Evolutionary conservation across 257 asterid genomes (phyloP), one percentile per base, ranked within the genome.

Genomic region (Echites panduratus): DNA sequence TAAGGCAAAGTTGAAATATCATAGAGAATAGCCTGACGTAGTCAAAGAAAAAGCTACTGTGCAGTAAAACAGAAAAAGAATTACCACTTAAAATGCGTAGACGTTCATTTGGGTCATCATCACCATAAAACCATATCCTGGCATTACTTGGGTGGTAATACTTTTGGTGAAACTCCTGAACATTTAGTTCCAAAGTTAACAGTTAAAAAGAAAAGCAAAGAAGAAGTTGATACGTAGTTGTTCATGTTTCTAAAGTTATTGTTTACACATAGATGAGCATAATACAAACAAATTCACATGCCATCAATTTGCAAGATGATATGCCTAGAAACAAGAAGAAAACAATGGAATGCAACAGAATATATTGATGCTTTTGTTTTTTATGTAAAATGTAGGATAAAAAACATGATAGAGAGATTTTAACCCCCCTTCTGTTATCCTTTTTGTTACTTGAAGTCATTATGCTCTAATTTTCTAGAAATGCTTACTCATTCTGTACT

Each of bases 61-160:
- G 67, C 47, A 5, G 29, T 16, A 17, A 62, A 62, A 62, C 13
- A 19, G 35, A 41, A 67, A 67, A 45, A 52, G 58, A 5, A 52
- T 4, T 79, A 95, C 99, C 98, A 74, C 98, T 91, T 87, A 92
- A 82, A 77, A 92, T 82, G 38, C 89, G 95, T 27, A 95, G 85
- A 69, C 98, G 88, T 71, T 95, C 97, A 84, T 80, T 90, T 58
- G 98, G 88, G 76, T 95, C 95, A 72, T 95, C 99, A 24, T 95
- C 97, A 66, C 99, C 99, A 73, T 95, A 95, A 83, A 95, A 91
- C 99, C 99, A 95, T 77, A 95, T 92, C 85, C 92, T 89, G 67
- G 99, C 86, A 85, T 92, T 95, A 86, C 98, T 95, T 59, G 99
- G 99, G 72, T 95, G 96, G 84, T 95, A 95, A 80, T 87, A 95